Evolutionary conservation across 73 alveolate species (phyloP), one percentile per base, ranked within the genome.

Genomic region (Paramecium primaurelia): DNA sequence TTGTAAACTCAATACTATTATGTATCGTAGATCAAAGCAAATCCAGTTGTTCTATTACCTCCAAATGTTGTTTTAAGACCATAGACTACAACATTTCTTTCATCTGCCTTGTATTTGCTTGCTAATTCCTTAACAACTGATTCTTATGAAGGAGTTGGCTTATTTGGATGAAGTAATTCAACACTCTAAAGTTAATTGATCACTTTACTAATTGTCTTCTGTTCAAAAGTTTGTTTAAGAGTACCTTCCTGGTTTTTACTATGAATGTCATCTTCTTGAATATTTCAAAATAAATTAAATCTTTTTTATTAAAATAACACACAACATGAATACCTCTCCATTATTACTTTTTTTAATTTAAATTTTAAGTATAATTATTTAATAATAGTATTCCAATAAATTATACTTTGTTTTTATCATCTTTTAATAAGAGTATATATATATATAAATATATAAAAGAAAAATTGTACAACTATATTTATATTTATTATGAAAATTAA

Each of bases 1-100:
- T 73, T 73, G 25, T 12, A 73, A 38, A 73, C 18, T 36, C 14
- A 73, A 34, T 73, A 73, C 87, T 97, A 97, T 75, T 93, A 92
- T 59, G 93, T 86, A 94, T 97, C 99, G 93, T 97, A 97, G 96
- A 97, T 93, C 92, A 96, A 92, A 30, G 99, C 98, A 95, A 97
- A 97, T 83, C 99, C 98, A 44, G 97, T 93, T 28, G 98, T 91
- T 93, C 97, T 95, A 38, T 98, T 98, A 38, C 99, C 99, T 87
- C 99, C 99, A 77, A 86, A 97, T 59, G 92, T 59, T 87, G 98
- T 97, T 95, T 90, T 95, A 71, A 97, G 92, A 42, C 99, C 99
- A 93, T 89, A 97, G 64, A 97, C 96, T 44, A 90, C 93, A 54
- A 97, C 94, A 86, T 92, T 59, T 86, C 94, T 94, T 59, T 90